Base-by-base conservation (phyloP, 1,139 yeast species). In the Blastobotrys aristatus region DNA sequence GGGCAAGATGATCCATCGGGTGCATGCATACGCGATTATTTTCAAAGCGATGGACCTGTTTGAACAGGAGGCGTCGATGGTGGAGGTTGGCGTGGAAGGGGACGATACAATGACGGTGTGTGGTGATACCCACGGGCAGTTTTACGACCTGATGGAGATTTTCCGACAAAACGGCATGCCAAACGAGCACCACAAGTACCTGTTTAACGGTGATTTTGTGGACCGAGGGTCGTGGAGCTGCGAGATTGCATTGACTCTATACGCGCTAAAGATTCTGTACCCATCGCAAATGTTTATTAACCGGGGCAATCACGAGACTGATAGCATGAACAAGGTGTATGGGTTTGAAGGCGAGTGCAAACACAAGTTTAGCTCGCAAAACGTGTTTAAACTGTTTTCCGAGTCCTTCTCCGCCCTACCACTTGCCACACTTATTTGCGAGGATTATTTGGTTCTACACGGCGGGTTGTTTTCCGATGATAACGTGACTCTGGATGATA, bases 201-300 rank as follows among this genome's bases (percentile, higher is more conserved):
- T 92, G 49, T 90, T 92, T 71, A 92, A 92, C 62, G 98, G 99
- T 43, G 98, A 94, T 68, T 92, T 92, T 68, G 98, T 92, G 4
- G 99, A 92, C 63, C 76, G 99, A 62, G 99, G 99, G 1, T 86
- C 96, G 6, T 92, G 98, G 97, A 88, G 97, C 3, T 86, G 96
- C 63, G 99, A 92, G 65, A 95, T 92, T 46, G 97, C 97, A 1
- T 71, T 94, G 44, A 73, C 86, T 43, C 74, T 88, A 46, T 90
- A 87, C 65, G 77, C 84, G 13, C 76, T 87, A 66, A 92, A 92
- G 69, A 73, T 89, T 37, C 67, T 85, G 38, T 84, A 75, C 61
- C 99, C 99, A n/a, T 62, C 68, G 4, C 73, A 77, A 43, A 68
- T 92, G 45, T 89, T 70, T 66, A 66, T 92, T 54, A 92, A 92